Conservation (phyloP, 2,329 filamentous ascomycete species). For the Xylariaceae sp. region DNA sequence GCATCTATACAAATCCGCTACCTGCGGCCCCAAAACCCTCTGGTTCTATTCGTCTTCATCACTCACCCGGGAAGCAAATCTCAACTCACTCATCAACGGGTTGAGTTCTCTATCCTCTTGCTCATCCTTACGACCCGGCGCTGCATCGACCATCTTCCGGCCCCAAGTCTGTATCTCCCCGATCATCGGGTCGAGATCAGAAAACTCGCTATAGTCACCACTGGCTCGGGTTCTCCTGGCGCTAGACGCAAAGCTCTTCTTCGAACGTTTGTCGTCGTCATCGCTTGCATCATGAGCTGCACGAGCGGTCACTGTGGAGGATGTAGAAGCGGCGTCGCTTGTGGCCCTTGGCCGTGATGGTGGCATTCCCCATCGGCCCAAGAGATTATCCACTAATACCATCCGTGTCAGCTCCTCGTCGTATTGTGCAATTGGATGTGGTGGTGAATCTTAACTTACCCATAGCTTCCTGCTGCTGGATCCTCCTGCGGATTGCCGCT, state of each 20-base stretch:
- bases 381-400: background rate
- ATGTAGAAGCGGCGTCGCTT: background rate
- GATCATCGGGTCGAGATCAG: background rate
- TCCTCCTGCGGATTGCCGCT: slow-evolving; percentile 1
- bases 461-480: slow-evolving; percentile 5
- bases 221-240: background rate
- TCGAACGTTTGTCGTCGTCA: too few relatives aligned
- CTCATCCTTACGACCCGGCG: slow-evolving; percentile 1
- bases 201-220: background rate
- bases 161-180: background rate
- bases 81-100: slow-evolving; percentile 14
- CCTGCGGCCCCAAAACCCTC: too few relatives aligned
- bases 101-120: background rate
- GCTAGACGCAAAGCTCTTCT: background rate
- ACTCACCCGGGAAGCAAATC: slow-evolving; percentile 9
- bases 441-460: slow-evolving; percentile 6
- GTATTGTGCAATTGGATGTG: background rate
- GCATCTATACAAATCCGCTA: too few relatives aligned
- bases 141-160: background rate
- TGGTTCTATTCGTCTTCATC: slow-evolving; percentile 1
- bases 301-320: too few relatives aligned
- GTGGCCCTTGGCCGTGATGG: background rate
- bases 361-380: background rate
- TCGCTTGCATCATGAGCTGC: too few relatives aligned
- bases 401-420: background rate